Evolutionary conservation across 768 basidiomycete genomes (phyloP).

Genomic region (Gloeostereum incarnatum): DNA sequence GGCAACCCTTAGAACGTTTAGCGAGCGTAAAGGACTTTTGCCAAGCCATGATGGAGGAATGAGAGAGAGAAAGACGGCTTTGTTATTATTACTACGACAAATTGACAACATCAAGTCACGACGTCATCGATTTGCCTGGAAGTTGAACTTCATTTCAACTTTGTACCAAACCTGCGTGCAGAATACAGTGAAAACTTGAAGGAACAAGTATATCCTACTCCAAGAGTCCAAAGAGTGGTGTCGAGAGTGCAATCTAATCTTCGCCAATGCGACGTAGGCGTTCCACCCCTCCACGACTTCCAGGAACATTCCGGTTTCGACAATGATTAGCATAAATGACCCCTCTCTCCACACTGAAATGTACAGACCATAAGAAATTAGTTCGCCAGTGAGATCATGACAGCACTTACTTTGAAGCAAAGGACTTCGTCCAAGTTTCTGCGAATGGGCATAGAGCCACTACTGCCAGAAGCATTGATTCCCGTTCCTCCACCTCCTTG

Average conservation of each 20-base stretch:
- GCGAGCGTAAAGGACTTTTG: constrained; percentile 73
- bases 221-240: too few relatives aligned
- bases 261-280: too few relatives aligned
- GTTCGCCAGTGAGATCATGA: neutral
- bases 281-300: constrained; percentile 80
- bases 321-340: constrained; percentile 96
- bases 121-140: too few relatives aligned
- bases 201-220: too few relatives aligned
- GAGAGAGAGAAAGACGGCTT: too few relatives aligned
- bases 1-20: constrained; percentile 53
- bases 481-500: constrained; percentile 24
- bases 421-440: constrained; percentile 77
- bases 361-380: constrained; percentile 3
- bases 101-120: too few relatives aligned
- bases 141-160: too few relatives aligned
- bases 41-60: constrained; percentile 61
- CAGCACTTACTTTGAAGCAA: constrained; percentile 67
- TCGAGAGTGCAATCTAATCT: too few relatives aligned
- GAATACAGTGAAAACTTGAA: too few relatives aligned
- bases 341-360: constrained; percentile 79
- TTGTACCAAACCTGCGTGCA: too few relatives aligned
- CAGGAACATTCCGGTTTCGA: constrained; percentile 83
- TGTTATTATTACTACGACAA: too few relatives aligned
- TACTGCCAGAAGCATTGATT: constrained; percentile 14
- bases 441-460: constrained; percentile 29